A percentile compares a stretch with the other conserved stretches of the same genome.
Conservation (phyloP, 139 green algal genomes). For the Picochlorum sp. region DNA sequence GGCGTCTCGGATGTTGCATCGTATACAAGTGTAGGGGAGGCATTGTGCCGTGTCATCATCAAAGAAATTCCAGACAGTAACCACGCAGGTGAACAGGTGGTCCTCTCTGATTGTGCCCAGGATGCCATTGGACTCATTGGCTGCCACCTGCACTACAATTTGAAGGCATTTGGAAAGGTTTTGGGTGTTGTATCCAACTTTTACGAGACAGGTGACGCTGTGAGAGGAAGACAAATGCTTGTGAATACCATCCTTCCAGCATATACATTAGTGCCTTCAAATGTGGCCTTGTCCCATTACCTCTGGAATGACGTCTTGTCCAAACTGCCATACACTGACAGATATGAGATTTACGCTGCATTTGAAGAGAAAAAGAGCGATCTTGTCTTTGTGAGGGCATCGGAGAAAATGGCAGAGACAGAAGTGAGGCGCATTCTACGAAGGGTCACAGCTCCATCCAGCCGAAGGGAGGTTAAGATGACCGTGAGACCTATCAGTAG, state of each 20-base stretch:
- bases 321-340: slow-evolving; percentile 47
- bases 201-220: neutral
- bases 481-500: slow-evolving; percentile 38
- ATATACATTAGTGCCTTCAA: slow-evolving; percentile 42
- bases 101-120: slow-evolving; percentile 1
- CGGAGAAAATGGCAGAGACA: slow-evolving; percentile 31
- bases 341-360: slow-evolving; percentile 52
- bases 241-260: slow-evolving; percentile 48
- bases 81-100: neutral
- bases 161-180: slow-evolving; percentile 4
- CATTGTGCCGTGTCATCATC: slow-evolving; percentile 27
- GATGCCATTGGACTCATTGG: slow-evolving; percentile 30
- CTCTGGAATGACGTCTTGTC: slow-evolving; percentile 57
- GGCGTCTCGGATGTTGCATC: slow-evolving; percentile 32
- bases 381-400: slow-evolving; percentile 33
- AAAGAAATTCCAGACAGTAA: slow-evolving; percentile 1
- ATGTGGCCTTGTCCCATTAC: slow-evolving; percentile 40
- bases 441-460: slow-evolving; percentile 38
- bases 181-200: slow-evolving; percentile 2
- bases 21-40: slow-evolving; percentile 26
- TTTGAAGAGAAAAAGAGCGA: slow-evolving; percentile 23
- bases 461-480: slow-evolving; percentile 38
- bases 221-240: slow-evolving; percentile 29
- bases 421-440: slow-evolving; percentile 43
- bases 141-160: slow-evolving; percentile 26